Evolutionary conservation across 805 yeast species (phyloP).

Genomic region (Monosporozyma solicola): DNA sequence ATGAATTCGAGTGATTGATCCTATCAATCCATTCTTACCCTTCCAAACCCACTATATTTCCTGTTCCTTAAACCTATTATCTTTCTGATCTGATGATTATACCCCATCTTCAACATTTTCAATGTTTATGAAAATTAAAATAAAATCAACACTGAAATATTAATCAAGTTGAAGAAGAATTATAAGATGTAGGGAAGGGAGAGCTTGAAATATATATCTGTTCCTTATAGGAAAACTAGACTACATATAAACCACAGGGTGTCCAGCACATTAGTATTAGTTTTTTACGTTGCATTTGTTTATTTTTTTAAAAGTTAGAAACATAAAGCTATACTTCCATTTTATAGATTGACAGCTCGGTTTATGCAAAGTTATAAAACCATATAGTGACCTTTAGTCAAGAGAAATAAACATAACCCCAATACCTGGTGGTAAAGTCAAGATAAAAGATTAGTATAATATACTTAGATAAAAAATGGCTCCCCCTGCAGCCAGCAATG

Average conservation of each 20-base stretch:
- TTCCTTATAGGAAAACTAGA: neutral
- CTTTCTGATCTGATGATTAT: too few species aligned
- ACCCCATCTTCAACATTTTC: neutral
- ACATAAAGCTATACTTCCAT: neutral
- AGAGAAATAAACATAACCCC: too few species aligned
- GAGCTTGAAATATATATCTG: neutral
- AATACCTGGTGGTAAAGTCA: neutral
- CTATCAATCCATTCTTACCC: too few species aligned
- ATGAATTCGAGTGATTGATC: neutral
- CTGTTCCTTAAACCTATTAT: too few species aligned
- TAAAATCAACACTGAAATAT: neutral
- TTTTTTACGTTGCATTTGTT: neutral
- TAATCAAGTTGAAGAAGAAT: neutral
- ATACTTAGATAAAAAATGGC: neutral
- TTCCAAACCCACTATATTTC: too few species aligned
- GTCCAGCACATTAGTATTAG: neutral
- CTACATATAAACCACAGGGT: neutral
- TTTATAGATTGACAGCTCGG: neutral
- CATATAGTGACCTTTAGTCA: too few species aligned
- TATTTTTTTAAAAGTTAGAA: neutral
- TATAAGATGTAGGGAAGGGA: neutral
- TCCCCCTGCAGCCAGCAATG: constrained; percentile 6
- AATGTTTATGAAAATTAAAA: neutral
- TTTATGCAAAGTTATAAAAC: too few species aligned
- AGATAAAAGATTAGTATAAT: neutral